Percentiles rank a stretch among this genome's conserved stretches.
Conservation (phyloP, 2,329 filamentous ascomycete genomes). For the Neopestalotiopsis rosae region DNA sequence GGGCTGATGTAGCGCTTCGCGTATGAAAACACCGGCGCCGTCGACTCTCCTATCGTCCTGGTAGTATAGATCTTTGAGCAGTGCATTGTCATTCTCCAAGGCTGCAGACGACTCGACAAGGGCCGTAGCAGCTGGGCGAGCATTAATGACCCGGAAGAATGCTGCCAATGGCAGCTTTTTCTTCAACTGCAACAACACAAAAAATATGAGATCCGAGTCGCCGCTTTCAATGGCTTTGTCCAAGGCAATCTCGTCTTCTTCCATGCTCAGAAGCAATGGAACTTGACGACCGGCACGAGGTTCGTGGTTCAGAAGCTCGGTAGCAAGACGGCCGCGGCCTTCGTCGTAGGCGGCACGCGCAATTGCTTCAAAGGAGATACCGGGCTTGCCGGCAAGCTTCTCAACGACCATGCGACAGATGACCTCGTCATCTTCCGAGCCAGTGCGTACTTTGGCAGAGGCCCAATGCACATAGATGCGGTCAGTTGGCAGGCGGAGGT, state of each 20-base stretch:
- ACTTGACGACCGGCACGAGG: slow-evolving; percentile 95
- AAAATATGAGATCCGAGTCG: slow-evolving; percentile 91
- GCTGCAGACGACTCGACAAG: slow-evolving; percentile 84
- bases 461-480: slow-evolving; percentile 97
- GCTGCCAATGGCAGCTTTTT: slow-evolving; percentile 87
- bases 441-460: slow-evolving; percentile 87
- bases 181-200: slow-evolving; percentile 85
- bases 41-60: slow-evolving; percentile 92
- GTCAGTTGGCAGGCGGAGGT: slow-evolving; percentile 84
- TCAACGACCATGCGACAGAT: slow-evolving; percentile 88
- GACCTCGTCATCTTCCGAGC: slow-evolving; percentile 83
- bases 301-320: slow-evolving; percentile 89
- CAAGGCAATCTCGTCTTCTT: slow-evolving; percentile 91
- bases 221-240: slow-evolving; percentile 97
- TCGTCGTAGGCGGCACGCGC: slow-evolving; percentile 93
- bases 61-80: slow-evolving; percentile 96
- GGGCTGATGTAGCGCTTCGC: slow-evolving; percentile 78
- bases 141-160: slow-evolving; percentile 92
- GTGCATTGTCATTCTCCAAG: slow-evolving; percentile 71
- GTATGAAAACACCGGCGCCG: slow-evolving; percentile 84
- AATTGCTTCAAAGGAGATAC: slow-evolving; percentile 95
- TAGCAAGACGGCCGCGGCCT: slow-evolving; percentile 86
- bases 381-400: slow-evolving; percentile 83
- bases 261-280: slow-evolving; percentile 89
- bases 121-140: slow-evolving; percentile 82